Evolutionary conservation across 1,284 basidiomycete genomes (phyloP).

Genomic region (Volvariella volvacea): DNA sequence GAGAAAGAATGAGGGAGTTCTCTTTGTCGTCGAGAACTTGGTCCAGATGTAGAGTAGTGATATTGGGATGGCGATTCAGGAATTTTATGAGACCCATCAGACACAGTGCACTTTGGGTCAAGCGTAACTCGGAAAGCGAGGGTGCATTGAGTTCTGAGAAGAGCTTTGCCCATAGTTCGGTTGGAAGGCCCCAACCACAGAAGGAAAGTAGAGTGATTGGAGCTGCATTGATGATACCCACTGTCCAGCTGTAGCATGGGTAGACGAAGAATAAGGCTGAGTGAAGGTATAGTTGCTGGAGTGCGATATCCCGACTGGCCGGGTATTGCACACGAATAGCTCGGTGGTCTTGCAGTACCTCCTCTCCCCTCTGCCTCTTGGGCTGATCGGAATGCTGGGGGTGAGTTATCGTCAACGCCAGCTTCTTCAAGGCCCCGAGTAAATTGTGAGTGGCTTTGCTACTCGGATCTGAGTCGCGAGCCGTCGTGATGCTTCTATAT

Average conservation of each 20-base stretch:
- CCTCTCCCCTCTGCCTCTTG: too few species aligned
- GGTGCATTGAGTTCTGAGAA: conserved; percentile 9
- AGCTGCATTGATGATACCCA: background rate
- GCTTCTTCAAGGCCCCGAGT: too few species aligned
- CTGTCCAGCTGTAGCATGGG: background rate
- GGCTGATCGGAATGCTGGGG: too few species aligned
- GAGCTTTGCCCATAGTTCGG: background rate
- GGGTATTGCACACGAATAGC: background rate
- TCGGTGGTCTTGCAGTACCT: too few species aligned
- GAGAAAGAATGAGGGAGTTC: background rate
- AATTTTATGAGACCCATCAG: conserved; percentile 7
- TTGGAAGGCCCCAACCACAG: background rate
- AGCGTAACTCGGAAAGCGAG: conserved; percentile 5
- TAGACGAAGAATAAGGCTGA: background rate
- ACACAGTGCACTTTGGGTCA: conserved; percentile 7
- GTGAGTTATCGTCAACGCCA: too few species aligned
- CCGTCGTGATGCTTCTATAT: too few species aligned
- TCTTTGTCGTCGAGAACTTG: conserved; percentile 4
- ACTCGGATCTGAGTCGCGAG: too few species aligned
- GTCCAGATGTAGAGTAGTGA: conserved; percentile 7
- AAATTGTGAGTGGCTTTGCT: too few species aligned
- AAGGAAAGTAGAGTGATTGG: background rate
- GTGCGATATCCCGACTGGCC: background rate
- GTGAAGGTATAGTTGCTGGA: background rate
- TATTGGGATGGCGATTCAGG: conserved; percentile 7